phyloP scores from a whole-genome alignment of 345 rosid genomes.

The Eucalyptus coolabah region DNA sequence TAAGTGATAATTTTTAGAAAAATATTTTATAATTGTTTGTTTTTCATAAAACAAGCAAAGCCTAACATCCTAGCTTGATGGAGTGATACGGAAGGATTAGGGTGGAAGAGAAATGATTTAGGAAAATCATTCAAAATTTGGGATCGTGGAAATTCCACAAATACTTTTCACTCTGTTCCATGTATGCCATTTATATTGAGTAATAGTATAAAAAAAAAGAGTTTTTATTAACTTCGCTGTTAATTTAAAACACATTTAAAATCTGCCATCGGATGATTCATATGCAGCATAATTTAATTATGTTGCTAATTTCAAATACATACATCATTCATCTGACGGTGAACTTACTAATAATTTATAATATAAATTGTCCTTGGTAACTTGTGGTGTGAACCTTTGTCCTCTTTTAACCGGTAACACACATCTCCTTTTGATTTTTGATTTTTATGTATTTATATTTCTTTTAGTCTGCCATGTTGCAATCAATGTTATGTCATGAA shows the following conservation, averaged over 20 bases:
- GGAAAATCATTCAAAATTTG: neutral
- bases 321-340: neutral
- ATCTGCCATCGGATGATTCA: no score
- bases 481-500: neutral
- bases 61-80: neutral
- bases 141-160: neutral
- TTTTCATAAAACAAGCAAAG: neutral
- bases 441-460: no score
- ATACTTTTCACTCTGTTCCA: neutral
- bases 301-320: neutral
- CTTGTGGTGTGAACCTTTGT: neutral
- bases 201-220: neutral
- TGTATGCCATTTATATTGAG: neutral
- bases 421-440: neutral
- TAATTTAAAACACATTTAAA: no score
- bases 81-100: neutral
- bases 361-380: neutral
- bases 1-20: fast-evolving
- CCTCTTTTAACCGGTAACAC: neutral
- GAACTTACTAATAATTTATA: neutral
- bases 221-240: neutral
- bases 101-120: neutral
- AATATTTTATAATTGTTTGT: no score
- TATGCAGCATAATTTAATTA: neutral
- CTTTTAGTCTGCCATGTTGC: neutral